Evolutionary conservation across 192 early-diverging fungal species (phyloP).

Genomic region (Mortierella claussenii): DNA sequence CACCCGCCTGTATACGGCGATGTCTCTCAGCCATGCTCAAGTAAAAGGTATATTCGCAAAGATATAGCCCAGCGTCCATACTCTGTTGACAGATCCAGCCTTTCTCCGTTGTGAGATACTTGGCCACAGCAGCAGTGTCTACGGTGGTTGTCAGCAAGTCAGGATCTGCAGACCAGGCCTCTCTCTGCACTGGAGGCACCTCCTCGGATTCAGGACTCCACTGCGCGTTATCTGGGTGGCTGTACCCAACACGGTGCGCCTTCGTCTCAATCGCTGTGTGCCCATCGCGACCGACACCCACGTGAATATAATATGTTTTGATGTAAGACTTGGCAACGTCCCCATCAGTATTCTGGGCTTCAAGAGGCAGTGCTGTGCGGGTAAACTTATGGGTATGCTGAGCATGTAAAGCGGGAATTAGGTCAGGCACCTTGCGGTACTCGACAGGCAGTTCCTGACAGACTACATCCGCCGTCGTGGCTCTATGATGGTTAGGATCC

Average conservation of each 20-base stretch:
- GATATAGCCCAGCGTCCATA: conserved; percentile 64
- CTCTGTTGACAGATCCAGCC: conserved; percentile 55
- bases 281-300: conserved; percentile 60
- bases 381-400: background rate
- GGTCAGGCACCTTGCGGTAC: conserved; percentile 58
- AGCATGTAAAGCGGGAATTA: conserved; percentile 56
- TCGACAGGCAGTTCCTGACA: conserved; percentile 66
- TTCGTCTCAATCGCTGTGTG: conserved; percentile 56
- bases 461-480: conserved; percentile 23
- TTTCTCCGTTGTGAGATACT: conserved; percentile 32
- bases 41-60: conserved; percentile 73
- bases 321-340: conserved; percentile 18
- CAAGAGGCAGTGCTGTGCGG: no score
- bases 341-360: background rate
- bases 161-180: conserved; percentile 29
- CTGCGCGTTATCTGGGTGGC: conserved; percentile 56
- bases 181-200: conserved; percentile 36
- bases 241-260: conserved; percentile 63
- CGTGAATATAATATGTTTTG: conserved; percentile 64
- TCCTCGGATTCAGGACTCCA: conserved; percentile 33
- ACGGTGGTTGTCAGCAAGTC: conserved; percentile 52
- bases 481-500: conserved; percentile 19
- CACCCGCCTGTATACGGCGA: conserved; percentile 13
- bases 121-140: conserved; percentile 47
- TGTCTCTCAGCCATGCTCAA: conserved; percentile 55